phyloP scores from a whole-genome alignment of 192 early-diverging fungal genomes.

The Rhizophlyctis rosea region DNA sequence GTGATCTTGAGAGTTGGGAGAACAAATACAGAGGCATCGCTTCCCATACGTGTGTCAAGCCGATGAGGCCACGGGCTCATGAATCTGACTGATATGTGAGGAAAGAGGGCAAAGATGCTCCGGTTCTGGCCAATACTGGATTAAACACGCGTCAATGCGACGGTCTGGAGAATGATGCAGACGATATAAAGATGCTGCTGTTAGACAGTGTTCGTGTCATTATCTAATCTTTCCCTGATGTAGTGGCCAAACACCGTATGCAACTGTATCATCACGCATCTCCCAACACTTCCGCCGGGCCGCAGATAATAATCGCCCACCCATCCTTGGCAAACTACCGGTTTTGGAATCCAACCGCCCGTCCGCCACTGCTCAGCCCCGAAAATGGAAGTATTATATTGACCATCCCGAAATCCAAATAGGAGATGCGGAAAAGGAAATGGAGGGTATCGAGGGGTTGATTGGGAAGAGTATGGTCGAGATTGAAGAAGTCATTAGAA shows the following conservation, averaged over 20 bases:
- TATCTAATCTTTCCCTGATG: neutral
- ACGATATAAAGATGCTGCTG: too few relatives aligned
- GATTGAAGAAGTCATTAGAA: neutral
- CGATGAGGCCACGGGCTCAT: too few relatives aligned
- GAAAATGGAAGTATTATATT: constrained; percentile 27
- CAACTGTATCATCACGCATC: constrained; percentile 85
- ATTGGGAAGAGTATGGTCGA: neutral
- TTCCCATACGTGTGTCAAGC: too few relatives aligned
- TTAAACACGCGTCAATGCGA: too few relatives aligned
- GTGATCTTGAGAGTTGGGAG: too few relatives aligned
- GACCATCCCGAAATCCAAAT: constrained; percentile 15
- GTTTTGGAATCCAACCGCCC: constrained; percentile 7
- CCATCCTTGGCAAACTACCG: constrained; percentile 5
- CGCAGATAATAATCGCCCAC: constrained; percentile 39
- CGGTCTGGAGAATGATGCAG: too few relatives aligned
- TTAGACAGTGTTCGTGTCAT: constrained; percentile 5
- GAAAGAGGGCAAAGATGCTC: neutral
- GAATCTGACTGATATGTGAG: too few relatives aligned
- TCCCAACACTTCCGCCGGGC: constrained; percentile 86
- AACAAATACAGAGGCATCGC: too few relatives aligned
- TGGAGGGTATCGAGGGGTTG: neutral
- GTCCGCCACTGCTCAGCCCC: neutral
- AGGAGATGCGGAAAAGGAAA: constrained; percentile 4
- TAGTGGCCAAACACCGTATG: constrained; percentile 80
- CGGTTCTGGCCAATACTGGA: neutral